phyloP scores from a whole-genome alignment of 805 yeast species.

The Suhomyces canberraensis region DNA sequence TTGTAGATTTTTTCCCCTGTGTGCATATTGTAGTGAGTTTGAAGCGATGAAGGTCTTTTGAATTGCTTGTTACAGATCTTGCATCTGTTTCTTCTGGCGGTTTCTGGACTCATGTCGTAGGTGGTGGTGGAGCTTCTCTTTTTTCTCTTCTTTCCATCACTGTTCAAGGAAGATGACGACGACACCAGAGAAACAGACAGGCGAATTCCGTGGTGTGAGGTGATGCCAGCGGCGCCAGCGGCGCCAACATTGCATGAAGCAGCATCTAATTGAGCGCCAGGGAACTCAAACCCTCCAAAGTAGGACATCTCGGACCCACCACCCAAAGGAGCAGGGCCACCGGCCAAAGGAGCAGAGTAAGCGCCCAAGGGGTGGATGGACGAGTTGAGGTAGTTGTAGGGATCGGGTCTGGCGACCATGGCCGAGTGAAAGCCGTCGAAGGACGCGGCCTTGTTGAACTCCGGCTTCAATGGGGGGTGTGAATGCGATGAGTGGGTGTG shows the following conservation, averaged over 20 bases:
- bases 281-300: background rate
- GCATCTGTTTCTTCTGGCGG: slow-evolving; percentile 46
- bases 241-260: no score
- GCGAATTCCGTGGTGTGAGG: no score
- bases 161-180: slow-evolving; percentile 4
- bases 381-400: slow-evolving; percentile 3
- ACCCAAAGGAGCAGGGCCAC: no score
- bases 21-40: slow-evolving; percentile 77
- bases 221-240: background rate
- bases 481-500: no score
- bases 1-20: slow-evolving; percentile 36
- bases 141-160: slow-evolving; percentile 1
- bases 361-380: background rate
- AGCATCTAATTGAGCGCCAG: no score
- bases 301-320: no score
- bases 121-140: slow-evolving; percentile 2
- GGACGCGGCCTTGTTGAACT: background rate
- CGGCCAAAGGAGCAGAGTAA: background rate
- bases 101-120: slow-evolving; percentile 39
- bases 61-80: slow-evolving; percentile 69
- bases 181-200: background rate
- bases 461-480: background rate
- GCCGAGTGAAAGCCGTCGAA: background rate
- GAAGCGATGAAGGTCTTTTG: slow-evolving; percentile 77
- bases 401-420: background rate